Percentiles rank a stretch among this genome's conserved stretches.
These are phyloP conservation scores for Malus hybrid DNA, from an alignment of 331 rosid species.

Conservation along the genomic window DNA sequence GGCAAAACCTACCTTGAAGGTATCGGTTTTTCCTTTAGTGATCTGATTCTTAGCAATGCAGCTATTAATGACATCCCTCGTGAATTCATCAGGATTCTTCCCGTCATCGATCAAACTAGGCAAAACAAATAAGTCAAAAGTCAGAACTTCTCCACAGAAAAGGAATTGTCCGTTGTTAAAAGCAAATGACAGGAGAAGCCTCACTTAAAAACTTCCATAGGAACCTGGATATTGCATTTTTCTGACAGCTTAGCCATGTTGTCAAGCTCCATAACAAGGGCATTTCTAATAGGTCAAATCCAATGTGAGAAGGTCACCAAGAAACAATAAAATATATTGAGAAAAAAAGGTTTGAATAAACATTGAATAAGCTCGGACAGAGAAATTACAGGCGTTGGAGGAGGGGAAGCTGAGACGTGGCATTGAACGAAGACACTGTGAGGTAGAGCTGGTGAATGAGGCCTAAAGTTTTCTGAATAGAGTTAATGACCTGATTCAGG, in stretches of 20 bases:
- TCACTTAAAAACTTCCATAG: conserved; percentile 94
- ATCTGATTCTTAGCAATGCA: conserved; percentile 90
- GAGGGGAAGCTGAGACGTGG: conserved; percentile 80
- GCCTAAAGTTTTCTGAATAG: conserved; percentile 82
- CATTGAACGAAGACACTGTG: conserved; percentile 76
- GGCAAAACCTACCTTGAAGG: conserved; percentile 61
- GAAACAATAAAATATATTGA: background rate
- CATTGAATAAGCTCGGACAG: conserved; percentile 2
- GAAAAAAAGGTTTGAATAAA: background rate
- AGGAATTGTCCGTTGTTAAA: background rate
- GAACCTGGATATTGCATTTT: conserved; percentile 88
- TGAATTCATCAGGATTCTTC: conserved; percentile 95
- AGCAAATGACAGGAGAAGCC: conserved; percentile 23
- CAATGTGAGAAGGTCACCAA: background rate
- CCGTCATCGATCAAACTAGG: conserved; percentile 89
- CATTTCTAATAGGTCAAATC: conserved; percentile 45
- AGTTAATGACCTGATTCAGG: conserved; percentile 66
- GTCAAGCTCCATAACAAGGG: conserved; percentile 80
- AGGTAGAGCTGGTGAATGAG: conserved; percentile 91
- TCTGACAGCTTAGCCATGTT: conserved; percentile 79
- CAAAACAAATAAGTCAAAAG: conserved; percentile 12
- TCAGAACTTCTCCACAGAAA: background rate
- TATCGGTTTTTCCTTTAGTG: conserved; percentile 87
- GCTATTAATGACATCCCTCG: conserved; percentile 79
- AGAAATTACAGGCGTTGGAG: conserved; percentile 78